Evolutionary conservation across 1,284 basidiomycete species (phyloP).

Genomic region (Rhodotorula sp.): DNA sequence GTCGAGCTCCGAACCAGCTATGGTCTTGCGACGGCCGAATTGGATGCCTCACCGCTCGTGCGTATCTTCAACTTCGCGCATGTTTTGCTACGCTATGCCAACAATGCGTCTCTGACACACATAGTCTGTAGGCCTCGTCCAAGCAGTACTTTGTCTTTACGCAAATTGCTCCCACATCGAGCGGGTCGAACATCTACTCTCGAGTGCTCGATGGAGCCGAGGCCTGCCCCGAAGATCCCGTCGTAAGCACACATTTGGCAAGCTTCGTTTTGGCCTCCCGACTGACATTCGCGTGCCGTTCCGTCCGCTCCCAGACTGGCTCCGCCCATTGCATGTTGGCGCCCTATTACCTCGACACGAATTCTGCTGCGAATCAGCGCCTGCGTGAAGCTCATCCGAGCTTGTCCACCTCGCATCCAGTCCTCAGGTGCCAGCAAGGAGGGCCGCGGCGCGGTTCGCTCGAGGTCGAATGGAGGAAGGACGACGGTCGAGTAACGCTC

Average conservation of each 20-base stretch:
- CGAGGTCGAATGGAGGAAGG: conserved; percentile 52
- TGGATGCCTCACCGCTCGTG: conserved; percentile 21
- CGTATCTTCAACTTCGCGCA: neutral
- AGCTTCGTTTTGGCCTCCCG: too few species aligned
- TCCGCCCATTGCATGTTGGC: conserved; percentile 59
- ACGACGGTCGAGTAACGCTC: conserved; percentile 11
- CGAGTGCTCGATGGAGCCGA: conserved; percentile 58
- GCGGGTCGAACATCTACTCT: conserved; percentile 53
- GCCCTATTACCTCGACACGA: conserved; percentile 53
- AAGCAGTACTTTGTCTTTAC: conserved; percentile 24
- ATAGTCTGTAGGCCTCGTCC: neutral
- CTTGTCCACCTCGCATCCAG: neutral
- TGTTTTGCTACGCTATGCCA: too few species aligned
- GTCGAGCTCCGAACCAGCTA: conserved; percentile 20
- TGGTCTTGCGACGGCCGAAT: conserved; percentile 4
- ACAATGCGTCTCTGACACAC: neutral
- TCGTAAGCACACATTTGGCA: conserved; percentile 47
- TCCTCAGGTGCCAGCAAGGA: conserved; percentile 54
- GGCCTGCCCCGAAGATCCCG: conserved; percentile 58
- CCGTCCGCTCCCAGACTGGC: conserved; percentile 51
- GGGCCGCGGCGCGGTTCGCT: conserved; percentile 56
- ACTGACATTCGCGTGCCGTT: too few species aligned
- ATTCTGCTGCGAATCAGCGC: neutral
- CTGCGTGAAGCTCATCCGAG: neutral
- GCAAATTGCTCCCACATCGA: neutral